phyloP scores from a whole-genome alignment of 2,329 filamentous ascomycete species.

The Xylaria sp. region DNA sequence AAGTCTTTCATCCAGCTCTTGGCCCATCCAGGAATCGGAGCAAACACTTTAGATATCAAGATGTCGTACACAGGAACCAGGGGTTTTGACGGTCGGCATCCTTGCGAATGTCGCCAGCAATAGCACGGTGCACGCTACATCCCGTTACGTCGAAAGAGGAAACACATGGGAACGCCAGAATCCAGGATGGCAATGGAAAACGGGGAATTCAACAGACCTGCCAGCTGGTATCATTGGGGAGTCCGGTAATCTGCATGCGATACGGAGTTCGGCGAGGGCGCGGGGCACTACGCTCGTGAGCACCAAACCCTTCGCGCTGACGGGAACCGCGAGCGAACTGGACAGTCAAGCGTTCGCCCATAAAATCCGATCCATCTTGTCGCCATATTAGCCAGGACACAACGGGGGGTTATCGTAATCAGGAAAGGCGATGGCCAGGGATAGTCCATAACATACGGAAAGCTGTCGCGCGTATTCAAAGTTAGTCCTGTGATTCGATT shows the following conservation, averaged over 20 bases:
- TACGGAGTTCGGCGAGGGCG: slow-evolving; percentile 93
- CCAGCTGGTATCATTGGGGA: slow-evolving; percentile 99
- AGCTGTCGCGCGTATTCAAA: slow-evolving; percentile 49
- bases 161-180: slow-evolving; percentile 41
- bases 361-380: slow-evolving; percentile 94
- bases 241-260: slow-evolving; percentile 96
- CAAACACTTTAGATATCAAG: slow-evolving; percentile 32
- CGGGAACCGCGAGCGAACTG: slow-evolving; percentile 93
- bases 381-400: slow-evolving; percentile 47
- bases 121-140: slow-evolving; percentile 37
- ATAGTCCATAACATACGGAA: slow-evolving; percentile 61
- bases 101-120: slow-evolving; percentile 37
- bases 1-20: slow-evolving; percentile 41
- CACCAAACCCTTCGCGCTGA: slow-evolving; percentile 56
- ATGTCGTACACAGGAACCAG: slow-evolving; percentile 34
- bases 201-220: slow-evolving; percentile 87
- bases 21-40: slow-evolving; percentile 38
- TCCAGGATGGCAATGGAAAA: slow-evolving; percentile 52
- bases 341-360: slow-evolving; percentile 95
- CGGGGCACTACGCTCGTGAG: slow-evolving; percentile 63
- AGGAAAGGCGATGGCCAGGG: slow-evolving; percentile 44
- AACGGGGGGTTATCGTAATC: slow-evolving; percentile 34
- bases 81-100: slow-evolving; percentile 34
- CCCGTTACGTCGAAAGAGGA: slow-evolving; percentile 36
- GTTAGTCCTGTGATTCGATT: too few species aligned